phyloP scores from a whole-genome alignment of 495 filamentous ascomycete genomes.

The Wilcoxina mikolae region DNA sequence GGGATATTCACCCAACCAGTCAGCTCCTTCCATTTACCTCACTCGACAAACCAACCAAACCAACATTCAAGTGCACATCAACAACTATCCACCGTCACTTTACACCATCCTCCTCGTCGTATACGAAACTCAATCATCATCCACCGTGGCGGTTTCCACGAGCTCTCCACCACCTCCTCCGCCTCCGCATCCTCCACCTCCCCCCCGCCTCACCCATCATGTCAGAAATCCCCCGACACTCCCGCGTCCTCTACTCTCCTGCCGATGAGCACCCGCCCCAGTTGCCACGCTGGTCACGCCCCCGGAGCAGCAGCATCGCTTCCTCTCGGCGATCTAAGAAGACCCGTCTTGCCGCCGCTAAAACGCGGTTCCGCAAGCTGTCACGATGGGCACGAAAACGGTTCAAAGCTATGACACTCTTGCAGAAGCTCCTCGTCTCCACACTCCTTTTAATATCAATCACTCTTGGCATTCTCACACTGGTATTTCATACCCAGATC shows the following conservation, averaged over 20 bases:
- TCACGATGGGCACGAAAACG: slow-evolving; percentile 23
- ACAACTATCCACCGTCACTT: background rate
- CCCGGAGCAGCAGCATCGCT: slow-evolving; percentile 7
- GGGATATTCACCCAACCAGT: too few relatives aligned
- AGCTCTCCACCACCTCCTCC: background rate
- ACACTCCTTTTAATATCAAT: slow-evolving; percentile 12
- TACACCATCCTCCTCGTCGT: background rate
- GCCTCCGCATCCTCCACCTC: background rate
- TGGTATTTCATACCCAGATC: slow-evolving; percentile 27
- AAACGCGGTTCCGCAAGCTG: slow-evolving; percentile 13
- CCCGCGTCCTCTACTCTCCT: slow-evolving; percentile 23
- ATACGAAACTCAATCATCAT: background rate
- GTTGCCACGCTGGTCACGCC: slow-evolving; percentile 12
- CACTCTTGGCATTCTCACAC: slow-evolving; percentile 15
- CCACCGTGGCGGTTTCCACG: background rate
- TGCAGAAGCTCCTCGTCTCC: slow-evolving; percentile 20
- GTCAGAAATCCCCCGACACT: slow-evolving; percentile 27
- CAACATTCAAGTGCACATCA: too few relatives aligned
- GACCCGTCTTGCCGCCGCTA: background rate
- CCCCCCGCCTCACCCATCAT: slow-evolving; percentile 9
- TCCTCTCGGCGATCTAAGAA: slow-evolving; percentile 8
- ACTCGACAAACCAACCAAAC: too few relatives aligned
- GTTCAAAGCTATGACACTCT: slow-evolving; percentile 15
- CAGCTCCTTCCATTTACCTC: too few relatives aligned
- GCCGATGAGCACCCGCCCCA: slow-evolving; percentile 17